Evolutionary conservation across 1,284 basidiomycete species (phyloP).

Genomic region (Thelephora terrestris): DNA sequence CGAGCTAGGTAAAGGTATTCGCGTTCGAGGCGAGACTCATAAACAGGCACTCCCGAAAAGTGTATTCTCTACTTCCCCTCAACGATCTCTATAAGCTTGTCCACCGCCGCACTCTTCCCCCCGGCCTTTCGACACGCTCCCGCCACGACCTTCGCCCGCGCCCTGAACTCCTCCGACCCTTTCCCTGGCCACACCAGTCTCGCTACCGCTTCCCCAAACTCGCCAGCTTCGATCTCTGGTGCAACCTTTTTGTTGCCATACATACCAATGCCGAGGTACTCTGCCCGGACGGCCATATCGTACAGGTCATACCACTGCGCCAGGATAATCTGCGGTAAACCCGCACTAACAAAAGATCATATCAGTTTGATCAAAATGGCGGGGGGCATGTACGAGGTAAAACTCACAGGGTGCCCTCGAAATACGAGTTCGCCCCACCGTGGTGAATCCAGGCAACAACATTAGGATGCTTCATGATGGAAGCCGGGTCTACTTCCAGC

Average conservation of each 20-base stretch:
- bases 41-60: no score
- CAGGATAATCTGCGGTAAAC: conserved; percentile 9
- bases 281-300: conserved; percentile 10
- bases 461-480: conserved; percentile 8
- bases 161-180: conserved; percentile 4
- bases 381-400: no score
- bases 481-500: conserved; percentile 7
- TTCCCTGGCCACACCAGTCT: not conserved
- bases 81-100: conserved; percentile 3
- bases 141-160: conserved; percentile 4
- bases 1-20: no score
- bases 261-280: conserved; percentile 9
- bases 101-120: conserved; percentile 7
- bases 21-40: no score
- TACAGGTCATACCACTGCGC: conserved; percentile 11
- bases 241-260: conserved; percentile 8
- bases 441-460: conserved; percentile 7
- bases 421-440: conserved; percentile 6
- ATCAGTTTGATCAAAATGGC: not conserved
- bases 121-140: conserved; percentile 8
- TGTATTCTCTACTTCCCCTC: no score
- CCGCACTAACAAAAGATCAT: conserved; percentile 4
- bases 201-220: conserved; percentile 6
- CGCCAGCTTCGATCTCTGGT: conserved; percentile 4
- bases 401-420: not conserved